A percentile compares a stretch with the other conserved stretches of the same genome.
These are phyloP conservation scores for Osmanthus fragrans DNA, from an alignment of 257 asterid genomes.

Conservation along the genomic window DNA sequence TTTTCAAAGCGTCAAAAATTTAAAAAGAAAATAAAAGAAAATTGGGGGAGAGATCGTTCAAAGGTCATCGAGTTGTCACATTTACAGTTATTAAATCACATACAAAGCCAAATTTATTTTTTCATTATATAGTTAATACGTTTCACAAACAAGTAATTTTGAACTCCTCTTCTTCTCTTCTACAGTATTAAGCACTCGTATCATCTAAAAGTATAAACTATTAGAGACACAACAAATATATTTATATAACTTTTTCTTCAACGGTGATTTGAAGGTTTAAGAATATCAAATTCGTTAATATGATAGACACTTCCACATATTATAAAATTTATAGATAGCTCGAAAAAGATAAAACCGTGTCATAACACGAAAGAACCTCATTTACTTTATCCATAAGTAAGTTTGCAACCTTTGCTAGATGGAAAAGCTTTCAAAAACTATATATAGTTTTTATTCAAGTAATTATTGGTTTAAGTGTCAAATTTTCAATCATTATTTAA, in stretches of 20 bases:
- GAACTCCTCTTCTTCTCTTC: not conserved
- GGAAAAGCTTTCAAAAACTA: not conserved
- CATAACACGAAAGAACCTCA: not conserved
- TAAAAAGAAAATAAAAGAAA: not conserved
- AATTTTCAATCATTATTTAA: conserved; percentile 2
- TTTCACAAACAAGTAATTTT: not conserved
- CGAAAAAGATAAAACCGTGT: not conserved
- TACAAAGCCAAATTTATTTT: not conserved
- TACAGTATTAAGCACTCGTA: not conserved
- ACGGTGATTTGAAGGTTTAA: not conserved
- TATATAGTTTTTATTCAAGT: not conserved
- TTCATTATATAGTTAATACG: not conserved
- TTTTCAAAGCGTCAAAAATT: not conserved
- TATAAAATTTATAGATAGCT: not conserved
- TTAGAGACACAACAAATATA: not conserved
- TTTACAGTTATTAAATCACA: not conserved
- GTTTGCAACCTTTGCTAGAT: not conserved
- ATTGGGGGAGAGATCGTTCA: not conserved
- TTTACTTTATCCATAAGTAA: not conserved
- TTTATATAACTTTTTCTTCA: not conserved
- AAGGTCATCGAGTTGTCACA: not conserved
- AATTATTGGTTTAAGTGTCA: not conserved
- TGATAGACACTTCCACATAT: not conserved
- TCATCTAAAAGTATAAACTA: not conserved
- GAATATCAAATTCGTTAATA: not conserved